Base-by-base conservation (phyloP, 805 yeast species). In the Clavispora phyllophila region DNA sequence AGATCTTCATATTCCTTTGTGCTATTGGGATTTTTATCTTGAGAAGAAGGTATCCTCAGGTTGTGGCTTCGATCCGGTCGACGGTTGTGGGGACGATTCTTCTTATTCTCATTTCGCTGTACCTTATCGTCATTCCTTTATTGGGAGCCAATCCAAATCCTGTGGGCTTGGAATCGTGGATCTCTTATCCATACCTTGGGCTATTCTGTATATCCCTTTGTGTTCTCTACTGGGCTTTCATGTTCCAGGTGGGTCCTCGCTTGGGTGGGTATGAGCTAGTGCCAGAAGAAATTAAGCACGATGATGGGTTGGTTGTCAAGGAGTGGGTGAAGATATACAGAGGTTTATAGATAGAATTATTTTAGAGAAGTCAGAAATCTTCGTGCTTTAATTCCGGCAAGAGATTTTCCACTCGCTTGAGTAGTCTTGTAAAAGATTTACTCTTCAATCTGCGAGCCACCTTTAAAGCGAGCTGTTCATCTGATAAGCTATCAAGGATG, bases 231-330 rank as follows among this genome's bases (percentile, higher is more conserved):
- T 84, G 90, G 90, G 57, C 61, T 1, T 32, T 73, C 12, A 72
- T 65, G 62, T 84, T 82, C 53, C 60, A 55, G 14, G 15, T 74
- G 0, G 51, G 74, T 18, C 87, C 88, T 1, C 50, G 60, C 46
- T 9, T 68, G 0, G 68, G 73, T 6, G 61, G 64, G 0, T 83
- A 83, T 51, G 59, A 58, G 5, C 55, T 83, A 22, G 61, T 63
- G 6, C 66, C 69, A 9, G 71, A 64, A 38, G 69, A 66, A 3
- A 52, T 61, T 4, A 60, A 55, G 18, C 62, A 78, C 39, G 68
- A 71, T 2, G 89, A 83, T 58, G 89, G 89, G 0, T 58, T 82
- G 40, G 65, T 65, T 5, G 66, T 81, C 1, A 80, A 78, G 47
- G 58, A 62, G 48, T 83, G 89, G 89, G 63, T 58, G 10, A 78